Base-by-base conservation (phyloP, 768 basidiomycete species). In the Albatrellus ellisii region DNA sequence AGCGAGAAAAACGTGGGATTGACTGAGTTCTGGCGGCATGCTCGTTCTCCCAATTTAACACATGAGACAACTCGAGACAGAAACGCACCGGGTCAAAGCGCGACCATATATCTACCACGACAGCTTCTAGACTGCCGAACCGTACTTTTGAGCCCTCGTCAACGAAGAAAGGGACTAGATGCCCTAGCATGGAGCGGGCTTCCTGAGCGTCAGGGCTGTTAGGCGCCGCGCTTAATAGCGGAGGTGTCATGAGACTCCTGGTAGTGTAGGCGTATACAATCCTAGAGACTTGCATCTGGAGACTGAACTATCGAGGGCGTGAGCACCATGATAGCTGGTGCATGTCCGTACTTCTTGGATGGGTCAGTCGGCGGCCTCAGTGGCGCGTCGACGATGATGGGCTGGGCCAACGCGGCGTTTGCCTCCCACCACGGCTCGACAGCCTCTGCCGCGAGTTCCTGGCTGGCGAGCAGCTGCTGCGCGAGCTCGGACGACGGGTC, bases 361-460 rank as follows among this genome's bases (percentile, higher is more conserved):
- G n/a, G n/a, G n/a, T n/a, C n/a, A n/a, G 18, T 52, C 54, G 7
- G 26, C 22, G 18, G n/a, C 5, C 32, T 21, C 24, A 14, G 25
- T 26, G 36, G 27, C 6, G 21, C 11, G 5, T 14, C 20, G 6
- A 15, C n/a, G 15, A 26, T 27, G 24, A n/a, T 32, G 21, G 36
- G 28, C 4, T 24, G 22, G 17, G 26, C 14, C 6, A 21, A n/a
- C n/a, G 45, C 47, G 3, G 36, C 12, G 1, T 52, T 48, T 15
- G 52, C 60, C 42, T 77, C 69, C 86, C 87, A 91, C 88, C 88
- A 91, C 5, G 87, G 86, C 4, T 63, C 59, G 4, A 59, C 59
- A 17, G 59, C 64, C n/a, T 65, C 67, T 4, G 60, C 57, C 22
- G 67, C 66, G 1, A 85, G 54, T 33, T 73, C 74, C 44, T 70